A percentile compares a stretch with the other conserved stretches of the same genome.
Evolutionary conservation across 805 yeast genomes (phyloP).

Genomic region (Allodekkera sacchari): DNA sequence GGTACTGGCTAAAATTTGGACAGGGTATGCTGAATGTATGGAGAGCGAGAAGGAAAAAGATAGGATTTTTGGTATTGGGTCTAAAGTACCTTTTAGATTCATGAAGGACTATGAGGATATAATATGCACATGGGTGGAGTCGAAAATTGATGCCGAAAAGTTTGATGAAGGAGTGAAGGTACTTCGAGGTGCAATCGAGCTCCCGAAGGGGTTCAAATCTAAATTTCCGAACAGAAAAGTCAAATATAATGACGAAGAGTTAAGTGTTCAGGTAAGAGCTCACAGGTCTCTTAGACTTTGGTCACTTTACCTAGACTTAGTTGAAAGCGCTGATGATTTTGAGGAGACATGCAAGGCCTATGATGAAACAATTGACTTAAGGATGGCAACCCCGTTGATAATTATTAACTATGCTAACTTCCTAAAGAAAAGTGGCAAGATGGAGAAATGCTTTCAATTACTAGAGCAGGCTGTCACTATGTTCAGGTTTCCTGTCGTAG

Average conservation of each 20-base stretch:
- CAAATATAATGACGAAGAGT: conserved; percentile 30
- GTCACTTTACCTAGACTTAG: conserved; percentile 63
- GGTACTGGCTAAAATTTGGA: conserved; percentile 55
- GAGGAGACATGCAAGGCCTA: conserved; percentile 35
- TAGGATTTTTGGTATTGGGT: conserved; percentile 42
- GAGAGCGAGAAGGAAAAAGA: conserved; percentile 49
- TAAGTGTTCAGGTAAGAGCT: conserved; percentile 49
- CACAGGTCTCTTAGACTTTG: conserved; percentile 60
- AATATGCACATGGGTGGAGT: conserved; percentile 71
- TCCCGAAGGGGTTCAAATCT: conserved; percentile 10
- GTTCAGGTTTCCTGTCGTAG: conserved; percentile 54
- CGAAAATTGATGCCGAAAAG: conserved; percentile 44
- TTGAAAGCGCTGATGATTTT: conserved; percentile 46
- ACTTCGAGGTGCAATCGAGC: conserved; percentile 25
- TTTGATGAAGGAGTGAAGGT: conserved; percentile 30
- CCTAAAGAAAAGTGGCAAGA: conserved; percentile 37
- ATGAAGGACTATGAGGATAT: conserved; percentile 59
- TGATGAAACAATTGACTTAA: conserved; percentile 46
- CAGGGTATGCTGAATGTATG: conserved; percentile 53
- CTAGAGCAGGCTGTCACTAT: conserved; percentile 61
- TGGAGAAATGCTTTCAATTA: conserved; percentile 44
- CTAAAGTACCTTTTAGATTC: conserved; percentile 58
- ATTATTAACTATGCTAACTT: conserved; percentile 61
- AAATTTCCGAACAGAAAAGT: conserved; percentile 7
- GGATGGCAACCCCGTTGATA: conserved; percentile 60